Percentiles rank a stretch among this genome's conserved stretches.
These are phyloP conservation scores for Phlyctochytrium bullatum DNA, from an alignment of 192 early-diverging fungal species.

Conservation along the genomic window DNA sequence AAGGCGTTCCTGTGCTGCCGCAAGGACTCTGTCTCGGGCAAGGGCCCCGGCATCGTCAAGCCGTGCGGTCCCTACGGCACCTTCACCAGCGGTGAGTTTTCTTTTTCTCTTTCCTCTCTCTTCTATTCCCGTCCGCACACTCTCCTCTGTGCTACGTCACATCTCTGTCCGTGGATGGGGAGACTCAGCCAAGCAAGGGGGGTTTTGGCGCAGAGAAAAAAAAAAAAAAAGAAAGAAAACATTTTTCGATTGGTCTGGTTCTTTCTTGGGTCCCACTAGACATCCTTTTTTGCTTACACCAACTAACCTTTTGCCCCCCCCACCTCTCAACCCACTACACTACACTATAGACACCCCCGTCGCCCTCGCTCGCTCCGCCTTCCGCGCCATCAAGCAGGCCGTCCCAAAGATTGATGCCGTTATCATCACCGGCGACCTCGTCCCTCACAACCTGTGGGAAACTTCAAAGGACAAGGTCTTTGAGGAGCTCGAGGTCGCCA, in stretches of 20 bases:
- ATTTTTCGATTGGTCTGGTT: too few species aligned
- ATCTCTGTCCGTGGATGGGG: too few species aligned
- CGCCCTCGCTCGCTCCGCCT: conserved; percentile 42
- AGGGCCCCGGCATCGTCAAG: conserved; percentile 27
- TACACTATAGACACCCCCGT: conserved; percentile 34
- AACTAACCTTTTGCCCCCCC: too few species aligned
- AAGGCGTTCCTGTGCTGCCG: conserved; percentile 54
- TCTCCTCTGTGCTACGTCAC: too few species aligned
- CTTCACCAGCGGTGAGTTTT: too few species aligned
- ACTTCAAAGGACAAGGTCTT: conserved; percentile 39
- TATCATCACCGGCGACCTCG: conserved; percentile 57
- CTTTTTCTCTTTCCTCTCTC: too few species aligned
- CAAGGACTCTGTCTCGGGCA: conserved; percentile 32
- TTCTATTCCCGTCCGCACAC: too few species aligned
- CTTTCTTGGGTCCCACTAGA: conserved; percentile 39
- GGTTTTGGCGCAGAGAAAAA: too few species aligned
- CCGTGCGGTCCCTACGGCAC: conserved; percentile 7
- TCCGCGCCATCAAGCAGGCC: conserved; percentile 43
- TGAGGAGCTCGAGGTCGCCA: conserved; percentile 37
- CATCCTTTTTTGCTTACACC: too few species aligned
- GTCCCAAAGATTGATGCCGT: conserved; percentile 40
- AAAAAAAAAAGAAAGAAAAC: too few species aligned
- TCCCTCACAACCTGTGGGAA: conserved; percentile 55
- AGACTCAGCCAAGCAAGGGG: too few species aligned
- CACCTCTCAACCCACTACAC: too few species aligned